Percentiles rank a stretch among this genome's conserved stretches.
Conservation (phyloP, 2,329 filamentous ascomycete species). For the Colletotrichum endophyticum region DNA sequence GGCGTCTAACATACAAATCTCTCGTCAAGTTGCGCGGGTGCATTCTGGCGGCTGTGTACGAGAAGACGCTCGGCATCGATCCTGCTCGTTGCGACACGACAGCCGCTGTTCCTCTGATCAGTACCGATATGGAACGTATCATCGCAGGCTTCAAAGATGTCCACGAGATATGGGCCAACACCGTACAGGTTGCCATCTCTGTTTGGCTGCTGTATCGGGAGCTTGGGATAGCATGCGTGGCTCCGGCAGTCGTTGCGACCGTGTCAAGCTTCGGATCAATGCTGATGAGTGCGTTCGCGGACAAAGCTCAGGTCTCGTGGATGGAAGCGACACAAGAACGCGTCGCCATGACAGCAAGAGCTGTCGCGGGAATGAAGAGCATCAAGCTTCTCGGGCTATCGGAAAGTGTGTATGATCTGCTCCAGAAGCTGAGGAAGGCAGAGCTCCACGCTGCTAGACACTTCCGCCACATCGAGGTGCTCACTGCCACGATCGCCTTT, state of each 20-base stretch:
- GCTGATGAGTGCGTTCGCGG: neutral
- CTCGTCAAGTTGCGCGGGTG: constrained; percentile 34
- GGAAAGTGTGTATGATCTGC: constrained; percentile 23
- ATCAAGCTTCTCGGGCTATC: constrained; percentile 42
- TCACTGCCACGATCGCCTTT: constrained; percentile 11
- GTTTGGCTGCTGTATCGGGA: constrained; percentile 51
- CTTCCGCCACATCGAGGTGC: constrained; percentile 28
- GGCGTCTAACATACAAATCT: constrained; percentile 33
- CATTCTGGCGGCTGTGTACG: constrained; percentile 51
- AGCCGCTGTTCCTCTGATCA: constrained; percentile 50
- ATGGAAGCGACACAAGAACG: constrained; percentile 26
- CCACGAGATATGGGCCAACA: constrained; percentile 45
- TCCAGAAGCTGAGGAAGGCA: constrained; percentile 36
- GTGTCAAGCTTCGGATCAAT: neutral
- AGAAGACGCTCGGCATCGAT: constrained; percentile 41
- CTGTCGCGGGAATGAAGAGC: constrained; percentile 39
- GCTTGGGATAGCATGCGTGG: neutral
- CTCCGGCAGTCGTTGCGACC: constrained; percentile 34
- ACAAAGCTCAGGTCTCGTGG: constrained; percentile 22
- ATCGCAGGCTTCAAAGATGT: constrained; percentile 33
- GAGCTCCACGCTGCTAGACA: constrained; percentile 32
- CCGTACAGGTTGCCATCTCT: constrained; percentile 46
- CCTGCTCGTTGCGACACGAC: constrained; percentile 32
- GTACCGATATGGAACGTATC: constrained; percentile 49
- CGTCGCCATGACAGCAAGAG: constrained; percentile 27